These are phyloP conservation scores for Helotiales sp. DNA, from an alignment of 2,329 filamentous ascomycete genomes.

Conservation along the genomic window DNA sequence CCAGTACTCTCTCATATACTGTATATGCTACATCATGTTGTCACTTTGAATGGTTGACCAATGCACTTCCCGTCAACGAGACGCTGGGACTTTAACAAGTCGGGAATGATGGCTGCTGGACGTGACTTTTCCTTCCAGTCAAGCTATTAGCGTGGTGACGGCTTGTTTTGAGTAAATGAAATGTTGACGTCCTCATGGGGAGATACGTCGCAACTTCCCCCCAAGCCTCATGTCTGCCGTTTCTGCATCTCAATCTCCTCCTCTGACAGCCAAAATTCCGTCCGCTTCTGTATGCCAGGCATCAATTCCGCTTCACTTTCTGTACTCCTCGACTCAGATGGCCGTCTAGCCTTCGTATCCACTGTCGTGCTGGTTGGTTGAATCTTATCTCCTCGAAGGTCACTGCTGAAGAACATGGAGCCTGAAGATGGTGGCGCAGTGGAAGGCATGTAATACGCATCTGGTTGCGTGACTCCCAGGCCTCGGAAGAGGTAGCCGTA, in stretches of 20 bases:
- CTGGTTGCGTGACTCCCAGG: not conserved
- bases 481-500: slow-evolving; percentile 8
- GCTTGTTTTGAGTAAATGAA: too few relatives aligned
- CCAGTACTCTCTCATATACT: too few relatives aligned
- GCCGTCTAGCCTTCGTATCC: not conserved
- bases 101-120: too few relatives aligned
- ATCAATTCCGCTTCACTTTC: not conserved
- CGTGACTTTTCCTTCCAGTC: too few relatives aligned
- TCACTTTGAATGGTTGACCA: too few relatives aligned
- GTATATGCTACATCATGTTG: too few relatives aligned
- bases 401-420: not conserved
- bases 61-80: too few relatives aligned
- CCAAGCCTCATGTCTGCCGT: too few relatives aligned
- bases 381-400: not conserved
- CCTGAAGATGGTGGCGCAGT: not conserved
- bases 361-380: not conserved
- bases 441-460: not conserved
- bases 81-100: too few relatives aligned
- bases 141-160: too few relatives aligned
- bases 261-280: not conserved
- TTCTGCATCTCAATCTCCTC: not conserved
- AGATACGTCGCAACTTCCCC: too few relatives aligned
- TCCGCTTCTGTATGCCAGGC: not conserved
- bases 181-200: too few relatives aligned
- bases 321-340: not conserved